Percentiles rank a stretch among this genome's conserved stretches.
These are phyloP conservation scores for Ochromonas danica DNA, from an alignment of 108 stramenopile species.

Conservation along the genomic window DNA sequence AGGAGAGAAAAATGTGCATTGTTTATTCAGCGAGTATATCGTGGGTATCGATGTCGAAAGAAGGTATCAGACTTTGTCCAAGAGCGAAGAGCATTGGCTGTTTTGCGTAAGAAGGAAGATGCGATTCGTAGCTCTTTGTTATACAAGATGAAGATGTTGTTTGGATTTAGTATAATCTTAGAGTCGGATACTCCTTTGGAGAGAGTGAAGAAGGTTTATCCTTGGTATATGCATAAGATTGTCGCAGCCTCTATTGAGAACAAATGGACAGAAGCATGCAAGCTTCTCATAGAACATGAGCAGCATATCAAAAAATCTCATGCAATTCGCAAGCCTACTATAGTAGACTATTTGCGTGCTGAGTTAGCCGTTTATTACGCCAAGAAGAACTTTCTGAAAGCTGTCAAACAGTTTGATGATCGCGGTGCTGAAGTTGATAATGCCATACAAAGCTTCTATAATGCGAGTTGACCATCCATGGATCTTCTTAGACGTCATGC, in stretches of 20 bases:
- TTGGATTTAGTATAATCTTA: not conserved
- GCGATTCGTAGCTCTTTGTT: not conserved
- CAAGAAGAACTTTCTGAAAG: too few species aligned
- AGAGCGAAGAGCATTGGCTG: not conserved
- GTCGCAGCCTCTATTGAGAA: not conserved
- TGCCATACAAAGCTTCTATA: too few species aligned
- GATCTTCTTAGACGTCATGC: too few species aligned
- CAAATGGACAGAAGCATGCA: not conserved
- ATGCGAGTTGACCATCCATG: too few species aligned
- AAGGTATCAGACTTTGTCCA: not conserved
- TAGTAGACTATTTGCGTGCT: too few species aligned
- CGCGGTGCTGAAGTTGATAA: too few species aligned
- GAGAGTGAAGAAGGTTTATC: constrained; percentile 23
- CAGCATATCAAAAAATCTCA: not conserved
- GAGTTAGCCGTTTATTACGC: too few species aligned
- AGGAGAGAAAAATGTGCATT: too few species aligned
- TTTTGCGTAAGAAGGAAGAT: not conserved
- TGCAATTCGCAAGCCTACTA: not conserved
- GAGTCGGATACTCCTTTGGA: constrained; percentile 22
- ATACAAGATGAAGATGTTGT: not conserved
- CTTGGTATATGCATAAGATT: constrained; percentile 3
- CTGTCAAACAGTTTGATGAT: too few species aligned
- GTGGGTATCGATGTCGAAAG: not conserved
- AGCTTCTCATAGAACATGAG: constrained; percentile 8
- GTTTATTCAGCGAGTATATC: constrained; percentile 2